Percentiles rank a stretch among this genome's conserved stretches.
Evolutionary conservation across 768 basidiomycete species (phyloP).

Genomic region (Mycena venus): DNA sequence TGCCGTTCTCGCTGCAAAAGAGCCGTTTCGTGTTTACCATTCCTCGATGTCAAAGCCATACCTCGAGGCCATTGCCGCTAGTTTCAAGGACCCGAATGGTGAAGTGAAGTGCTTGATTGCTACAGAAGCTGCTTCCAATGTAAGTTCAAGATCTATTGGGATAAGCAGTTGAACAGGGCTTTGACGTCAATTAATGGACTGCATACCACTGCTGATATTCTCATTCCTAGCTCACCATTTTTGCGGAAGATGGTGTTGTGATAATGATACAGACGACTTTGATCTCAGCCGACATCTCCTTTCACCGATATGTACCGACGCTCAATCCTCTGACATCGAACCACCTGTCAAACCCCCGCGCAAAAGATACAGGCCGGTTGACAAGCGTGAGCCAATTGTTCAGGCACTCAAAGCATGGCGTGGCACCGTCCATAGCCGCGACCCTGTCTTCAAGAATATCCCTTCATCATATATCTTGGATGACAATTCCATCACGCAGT

Average conservation of each 20-base stretch:
- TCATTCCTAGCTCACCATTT: neutral
- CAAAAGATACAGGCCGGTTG: neutral
- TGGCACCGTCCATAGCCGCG: neutral
- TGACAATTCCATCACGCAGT: neutral
- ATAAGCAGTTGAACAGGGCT: neutral
- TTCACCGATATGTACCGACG: no score
- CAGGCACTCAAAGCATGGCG: neutral
- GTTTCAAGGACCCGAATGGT: neutral
- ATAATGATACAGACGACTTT: neutral
- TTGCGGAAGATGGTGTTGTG: neutral
- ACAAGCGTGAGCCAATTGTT: neutral
- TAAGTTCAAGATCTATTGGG: no score
- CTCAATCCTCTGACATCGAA: neutral
- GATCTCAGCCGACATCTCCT: neutral
- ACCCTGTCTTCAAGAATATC: neutral
- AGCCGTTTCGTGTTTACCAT: neutral
- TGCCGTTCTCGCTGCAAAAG: neutral
- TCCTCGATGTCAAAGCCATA: constrained; percentile 8
- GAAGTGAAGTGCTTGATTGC: neutral
- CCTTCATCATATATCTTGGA: neutral
- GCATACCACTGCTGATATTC: neutral
- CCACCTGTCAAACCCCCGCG: neutral
- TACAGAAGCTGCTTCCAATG: neutral
- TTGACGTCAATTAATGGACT: neutral
- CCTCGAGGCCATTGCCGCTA: neutral